Percentiles rank a stretch among this genome's conserved stretches.
These are phyloP conservation scores for Castanopsis chinensis DNA, from an alignment of 306 rosid species.

Conservation along the genomic window DNA sequence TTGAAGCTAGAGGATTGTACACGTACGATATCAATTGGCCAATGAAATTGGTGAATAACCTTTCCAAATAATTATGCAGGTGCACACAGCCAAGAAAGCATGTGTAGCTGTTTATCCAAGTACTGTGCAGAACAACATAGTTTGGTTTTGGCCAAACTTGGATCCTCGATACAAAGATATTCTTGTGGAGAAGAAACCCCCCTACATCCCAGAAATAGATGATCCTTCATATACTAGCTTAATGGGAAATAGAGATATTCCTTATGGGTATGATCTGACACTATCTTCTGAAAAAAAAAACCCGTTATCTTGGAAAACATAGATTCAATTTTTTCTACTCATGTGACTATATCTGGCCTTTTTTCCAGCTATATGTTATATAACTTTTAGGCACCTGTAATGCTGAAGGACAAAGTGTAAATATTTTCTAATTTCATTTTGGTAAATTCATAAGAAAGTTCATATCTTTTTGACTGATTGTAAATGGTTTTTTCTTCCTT, in stretches of 20 bases:
- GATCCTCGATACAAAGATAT: slow-evolving; percentile 82
- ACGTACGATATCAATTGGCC: background rate
- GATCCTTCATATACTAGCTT: slow-evolving; percentile 56
- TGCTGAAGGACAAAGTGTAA: background rate
- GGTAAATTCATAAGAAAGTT: background rate
- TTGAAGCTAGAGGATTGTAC: background rate
- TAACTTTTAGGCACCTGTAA: background rate
- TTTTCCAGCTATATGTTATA: background rate
- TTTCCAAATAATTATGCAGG: slow-evolving; percentile 42
- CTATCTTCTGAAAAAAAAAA: background rate
- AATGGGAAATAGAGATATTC: slow-evolving; percentile 74
- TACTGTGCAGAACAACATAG: slow-evolving; percentile 63
- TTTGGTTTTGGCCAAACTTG: slow-evolving; percentile 91
- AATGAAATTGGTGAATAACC: slow-evolving; percentile 20
- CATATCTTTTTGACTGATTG: background rate
- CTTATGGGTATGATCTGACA: slow-evolving; percentile 61
- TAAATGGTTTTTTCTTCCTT: background rate
- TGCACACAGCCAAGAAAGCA: slow-evolving; percentile 68
- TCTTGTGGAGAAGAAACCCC: slow-evolving; percentile 52
- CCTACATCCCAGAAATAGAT: slow-evolving; percentile 66
- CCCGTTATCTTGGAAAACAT: background rate
- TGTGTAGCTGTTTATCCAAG: slow-evolving; percentile 81
- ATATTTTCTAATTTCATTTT: background rate
- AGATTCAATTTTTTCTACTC: background rate
- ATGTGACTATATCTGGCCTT: background rate